Evolutionary conservation across 208 protist species (phyloP).

Genomic region (Trypanosoma platydactyli): DNA sequence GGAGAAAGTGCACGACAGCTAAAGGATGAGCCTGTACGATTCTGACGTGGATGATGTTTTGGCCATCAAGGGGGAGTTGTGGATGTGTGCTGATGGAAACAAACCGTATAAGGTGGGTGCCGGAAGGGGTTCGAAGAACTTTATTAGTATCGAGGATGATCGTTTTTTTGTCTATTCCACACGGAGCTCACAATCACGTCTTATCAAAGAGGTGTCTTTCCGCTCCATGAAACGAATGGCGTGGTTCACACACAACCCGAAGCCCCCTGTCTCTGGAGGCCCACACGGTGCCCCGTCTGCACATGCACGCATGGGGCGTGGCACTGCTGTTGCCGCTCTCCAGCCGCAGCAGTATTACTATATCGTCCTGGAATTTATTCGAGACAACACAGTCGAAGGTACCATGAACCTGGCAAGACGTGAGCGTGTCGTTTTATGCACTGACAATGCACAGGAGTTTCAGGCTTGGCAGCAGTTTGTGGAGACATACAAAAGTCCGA

Average conservation of each 20-base stretch:
- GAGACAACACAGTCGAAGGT: conserved; percentile 42
- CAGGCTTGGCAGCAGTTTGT: conserved; percentile 77
- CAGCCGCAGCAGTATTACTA: conserved; percentile 62
- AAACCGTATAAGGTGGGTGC: conserved; percentile 68
- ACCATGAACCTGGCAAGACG: conserved; percentile 47
- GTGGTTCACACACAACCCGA: conserved; percentile 73
- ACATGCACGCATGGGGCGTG: background rate
- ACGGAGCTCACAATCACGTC: conserved; percentile 41
- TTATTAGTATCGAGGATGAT: conserved; percentile 66
- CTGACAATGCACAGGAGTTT: conserved; percentile 78
- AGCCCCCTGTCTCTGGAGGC: conserved; percentile 14
- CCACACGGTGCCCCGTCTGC: conserved; percentile 1
- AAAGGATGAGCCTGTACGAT: conserved; percentile 32
- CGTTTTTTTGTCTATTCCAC: conserved; percentile 73
- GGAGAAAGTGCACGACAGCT: background rate
- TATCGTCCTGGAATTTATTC: conserved; percentile 76
- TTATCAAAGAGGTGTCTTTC: conserved; percentile 66
- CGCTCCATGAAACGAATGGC: conserved; percentile 75
- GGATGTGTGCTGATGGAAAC: conserved; percentile 69
- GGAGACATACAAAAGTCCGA: conserved; percentile 57
- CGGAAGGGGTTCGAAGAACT: conserved; percentile 71
- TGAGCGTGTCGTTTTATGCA: conserved; percentile 79
- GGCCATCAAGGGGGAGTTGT: conserved; percentile 74
- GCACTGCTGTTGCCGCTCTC: background rate
- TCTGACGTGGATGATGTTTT: conserved; percentile 46